A percentile compares a stretch with the other conserved stretches of the same genome.
These are phyloP conservation scores for Colletotrichum aenigma DNA, from an alignment of 2,329 filamentous ascomycete genomes.

Conservation along the genomic window DNA sequence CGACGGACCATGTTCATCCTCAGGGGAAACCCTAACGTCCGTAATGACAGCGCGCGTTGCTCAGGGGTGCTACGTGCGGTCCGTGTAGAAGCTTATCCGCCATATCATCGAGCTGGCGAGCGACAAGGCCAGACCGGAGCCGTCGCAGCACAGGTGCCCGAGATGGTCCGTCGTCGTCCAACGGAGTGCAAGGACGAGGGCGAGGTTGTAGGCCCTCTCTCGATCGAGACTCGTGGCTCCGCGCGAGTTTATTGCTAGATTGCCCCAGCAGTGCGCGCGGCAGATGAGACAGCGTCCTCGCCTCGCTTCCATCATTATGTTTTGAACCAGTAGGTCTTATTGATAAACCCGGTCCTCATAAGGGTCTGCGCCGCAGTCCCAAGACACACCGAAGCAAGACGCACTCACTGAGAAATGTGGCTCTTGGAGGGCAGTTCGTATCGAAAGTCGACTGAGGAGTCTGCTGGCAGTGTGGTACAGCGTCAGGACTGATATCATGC, in stretches of 20 bases:
- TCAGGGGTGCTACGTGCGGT: not conserved
- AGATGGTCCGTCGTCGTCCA: not conserved
- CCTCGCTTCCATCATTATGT: not conserved
- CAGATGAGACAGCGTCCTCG: conserved; percentile 10
- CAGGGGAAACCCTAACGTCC: not conserved
- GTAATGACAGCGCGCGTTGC: not conserved
- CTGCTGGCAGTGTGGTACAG: conserved; percentile 7
- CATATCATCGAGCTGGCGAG: not conserved
- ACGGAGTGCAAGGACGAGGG: not conserved
- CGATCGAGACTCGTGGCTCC: not conserved
- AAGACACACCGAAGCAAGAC: not conserved
- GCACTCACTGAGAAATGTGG: not conserved
- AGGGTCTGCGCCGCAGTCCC: not conserved
- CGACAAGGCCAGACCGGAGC: not conserved
- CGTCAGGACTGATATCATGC: conserved; percentile 14
- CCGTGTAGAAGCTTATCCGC: not conserved
- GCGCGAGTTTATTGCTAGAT: not conserved
- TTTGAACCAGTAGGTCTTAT: not conserved
- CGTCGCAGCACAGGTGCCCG: not conserved
- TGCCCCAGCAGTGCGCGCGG: not conserved
- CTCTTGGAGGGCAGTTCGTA: conserved; percentile 12
- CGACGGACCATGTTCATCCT: not conserved
- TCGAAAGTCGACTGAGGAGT: conserved; percentile 16
- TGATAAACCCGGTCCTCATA: not conserved
- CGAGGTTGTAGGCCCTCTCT: not conserved